Percentiles rank a stretch among this genome's conserved stretches.
These are phyloP conservation scores for barley (Hordeum vulgare) DNA, from an alignment of 176 grass and related monocot species.

Conservation along the genomic window MorexV3_pseudomolecules_assembly NC_058520.1:535563126-535563625, in stretches of 20 bases:
- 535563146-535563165: background rate
- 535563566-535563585: slow-evolving; percentile 76
- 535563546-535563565: slow-evolving; percentile 98
- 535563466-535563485: background rate
- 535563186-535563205: background rate
- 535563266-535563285: background rate
- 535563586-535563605: slow-evolving; percentile 68
- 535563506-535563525: background rate
- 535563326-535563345: background rate
- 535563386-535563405: background rate
- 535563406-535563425: background rate
- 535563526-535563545: slow-evolving; percentile 64
- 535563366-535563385: background rate
- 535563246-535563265: background rate
- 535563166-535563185: background rate
- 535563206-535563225: background rate
- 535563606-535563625: slow-evolving; percentile 70
- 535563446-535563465: background rate
- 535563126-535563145: background rate
- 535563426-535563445: background rate
- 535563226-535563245: background rate
- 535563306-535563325: background rate
- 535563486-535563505: background rate
- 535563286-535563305: background rate
- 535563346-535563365: background rate